Evolutionary conservation across 805 yeast species (phyloP).

Genomic region (Suhomyces prunicola): DNA sequence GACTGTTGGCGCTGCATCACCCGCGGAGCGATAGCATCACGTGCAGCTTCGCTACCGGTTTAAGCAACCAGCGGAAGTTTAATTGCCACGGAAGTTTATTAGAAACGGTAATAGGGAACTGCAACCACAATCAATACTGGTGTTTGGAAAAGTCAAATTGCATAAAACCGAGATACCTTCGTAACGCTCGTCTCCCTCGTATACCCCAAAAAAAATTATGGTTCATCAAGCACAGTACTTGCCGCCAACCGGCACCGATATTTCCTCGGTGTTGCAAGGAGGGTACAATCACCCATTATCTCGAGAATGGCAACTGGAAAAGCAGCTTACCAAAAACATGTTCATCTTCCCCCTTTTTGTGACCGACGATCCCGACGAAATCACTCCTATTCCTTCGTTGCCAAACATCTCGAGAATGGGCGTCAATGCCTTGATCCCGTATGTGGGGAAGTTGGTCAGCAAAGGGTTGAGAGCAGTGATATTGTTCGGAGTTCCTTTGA

Average conservation of each 20-base stretch:
- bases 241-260: conserved; percentile 52
- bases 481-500: conserved; percentile 86
- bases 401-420: conserved; percentile 92
- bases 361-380: conserved; percentile 79
- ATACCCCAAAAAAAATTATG: conserved; percentile 26
- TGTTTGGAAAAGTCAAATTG: background rate
- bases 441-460: conserved; percentile 61
- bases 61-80: background rate
- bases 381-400: conserved; percentile 64
- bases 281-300: conserved; percentile 90
- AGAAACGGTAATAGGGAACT: background rate
- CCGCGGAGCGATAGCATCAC: background rate
- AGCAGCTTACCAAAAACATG: conserved; percentile 81
- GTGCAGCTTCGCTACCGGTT: background rate
- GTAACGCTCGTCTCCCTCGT: background rate
- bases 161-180: background rate
- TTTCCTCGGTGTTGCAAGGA: conserved; percentile 82
- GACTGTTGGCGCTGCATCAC: background rate
- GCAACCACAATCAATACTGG: background rate
- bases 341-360: conserved; percentile 90
- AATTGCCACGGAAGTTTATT: background rate
- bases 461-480: conserved; percentile 87
- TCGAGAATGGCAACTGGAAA: conserved; percentile 88
- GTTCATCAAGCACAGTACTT: conserved; percentile 71
- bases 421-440: conserved; percentile 69